Evolutionary conservation across 169 alveolate genomes (phyloP), one percentile per base, ranked within the genome.

Genomic region (Toxoplasma gondii): DNA sequence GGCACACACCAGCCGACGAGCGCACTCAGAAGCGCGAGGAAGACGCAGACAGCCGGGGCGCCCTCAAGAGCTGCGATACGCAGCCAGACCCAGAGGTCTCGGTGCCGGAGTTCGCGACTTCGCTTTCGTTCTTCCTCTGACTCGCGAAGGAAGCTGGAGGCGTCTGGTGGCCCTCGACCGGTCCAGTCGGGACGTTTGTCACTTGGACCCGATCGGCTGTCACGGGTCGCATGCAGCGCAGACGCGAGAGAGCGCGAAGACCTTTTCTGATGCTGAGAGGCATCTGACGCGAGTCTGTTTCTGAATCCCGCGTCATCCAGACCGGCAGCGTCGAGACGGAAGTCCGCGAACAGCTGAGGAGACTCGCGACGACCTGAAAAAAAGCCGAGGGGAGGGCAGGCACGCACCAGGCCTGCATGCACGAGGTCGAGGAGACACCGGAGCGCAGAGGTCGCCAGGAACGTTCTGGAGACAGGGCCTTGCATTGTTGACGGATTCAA

Each of bases 11-110:
- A 78, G 49, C 86, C 86, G 49, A 38, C 22, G 10, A 78, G 49
- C 45, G 45, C 86, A 45, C 86, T 78, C 12, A 78, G 86, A 17
- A 78, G 10, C 49, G 86, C 86, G 22, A 78, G 86, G n/a, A 29
- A 38, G 43, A 45, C 22, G 49, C 49, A 78, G 86, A 78, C 86
- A 1, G 86, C 86, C 22, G 86, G 49, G 86, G 86, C 86, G n/a
- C 86, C 86, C 24, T 78, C 44, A 38, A 78, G 86, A 45, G 86
- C 86, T 1, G 86, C 86, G 29, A 38, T 45, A 2, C 86, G 86
- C 2, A 78, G 86, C 86, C 86, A 78, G 45, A 78, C 7, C 39
- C 39, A 78, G 49, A 78, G 86, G n/a, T 64, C 74, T 27, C 74
- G 74, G 29, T 64, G 74, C 7, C 34, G n/a, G 22, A 64, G 74